Percentiles rank a stretch among this genome's conserved stretches.
phyloP scores from a whole-genome alignment of 2,329 filamentous ascomycete genomes.

The Alternaria hordeiaustralica region DNA sequence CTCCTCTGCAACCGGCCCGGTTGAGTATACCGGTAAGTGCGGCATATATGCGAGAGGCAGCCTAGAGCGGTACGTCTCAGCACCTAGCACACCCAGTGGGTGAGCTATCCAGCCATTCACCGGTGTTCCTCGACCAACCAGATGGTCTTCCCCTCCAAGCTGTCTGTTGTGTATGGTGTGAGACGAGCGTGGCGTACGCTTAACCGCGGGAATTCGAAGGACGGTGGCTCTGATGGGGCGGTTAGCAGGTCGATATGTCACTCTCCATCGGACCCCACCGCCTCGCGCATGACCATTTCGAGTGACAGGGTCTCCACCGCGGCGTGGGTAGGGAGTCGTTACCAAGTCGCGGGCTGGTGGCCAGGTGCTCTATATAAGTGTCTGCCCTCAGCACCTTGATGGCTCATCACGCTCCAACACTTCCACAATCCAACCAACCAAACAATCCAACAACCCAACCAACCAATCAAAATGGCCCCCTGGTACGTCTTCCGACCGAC shows the following conservation, averaged over 20 bases:
- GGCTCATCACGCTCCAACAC: slow-evolving; percentile 17
- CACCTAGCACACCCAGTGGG: neutral
- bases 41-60: slow-evolving; percentile 8
- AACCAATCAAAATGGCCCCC: slow-evolving; percentile 28
- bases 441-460: slow-evolving; percentile 7
- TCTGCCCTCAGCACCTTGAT: slow-evolving; percentile 31
- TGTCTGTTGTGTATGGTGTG: neutral
- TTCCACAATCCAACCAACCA: slow-evolving; percentile 6
- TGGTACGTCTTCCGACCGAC: slow-evolving; percentile 23
- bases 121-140: neutral
- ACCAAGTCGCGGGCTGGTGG: neutral
- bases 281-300: slow-evolving; percentile 9
- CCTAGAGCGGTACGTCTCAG: slow-evolving; percentile 4
- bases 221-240: neutral
- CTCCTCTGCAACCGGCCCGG: neutral
- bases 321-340: neutral
- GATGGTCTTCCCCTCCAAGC: neutral
- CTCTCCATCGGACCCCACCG: slow-evolving; percentile 2
- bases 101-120: neutral
- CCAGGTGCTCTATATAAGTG: slow-evolving; percentile 22
- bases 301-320: neutral
- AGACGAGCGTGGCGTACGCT: neutral
- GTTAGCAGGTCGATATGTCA: slow-evolving; percentile 11
- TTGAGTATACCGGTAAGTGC: neutral
- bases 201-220: neutral